Conservation (phyloP, 129 eudicot genomes). For the Scalesia atractyloides region DNA sequence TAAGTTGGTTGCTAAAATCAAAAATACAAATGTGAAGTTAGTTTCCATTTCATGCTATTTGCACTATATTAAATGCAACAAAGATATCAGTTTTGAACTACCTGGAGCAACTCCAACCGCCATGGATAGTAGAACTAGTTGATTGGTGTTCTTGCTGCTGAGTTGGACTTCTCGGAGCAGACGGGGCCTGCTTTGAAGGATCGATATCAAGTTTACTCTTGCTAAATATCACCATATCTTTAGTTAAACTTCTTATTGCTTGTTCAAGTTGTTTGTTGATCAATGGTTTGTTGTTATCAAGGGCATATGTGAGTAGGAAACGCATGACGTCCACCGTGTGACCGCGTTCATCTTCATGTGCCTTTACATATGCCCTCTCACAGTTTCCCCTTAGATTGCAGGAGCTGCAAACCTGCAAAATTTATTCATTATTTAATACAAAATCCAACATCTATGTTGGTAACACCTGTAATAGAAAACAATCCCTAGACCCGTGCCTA, state of each 20-base stretch:
- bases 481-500: too few relatives aligned
- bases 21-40: neutral
- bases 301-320: constrained; percentile 58
- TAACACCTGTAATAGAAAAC: too few relatives aligned
- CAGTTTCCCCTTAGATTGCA: constrained; percentile 80
- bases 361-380: constrained; percentile 65
- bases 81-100: constrained; percentile 25
- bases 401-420: constrained; percentile 76
- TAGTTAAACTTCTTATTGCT: constrained; percentile 59
- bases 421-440: constrained; percentile 1
- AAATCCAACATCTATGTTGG: neutral
- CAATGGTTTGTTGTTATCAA: constrained; percentile 49
- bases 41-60: neutral
- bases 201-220: constrained; percentile 27
- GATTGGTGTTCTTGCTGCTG: constrained; percentile 34
- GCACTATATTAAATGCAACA: neutral
- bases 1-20: neutral
- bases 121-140: constrained; percentile 35
- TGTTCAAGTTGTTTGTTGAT: constrained; percentile 49
- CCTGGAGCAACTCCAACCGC: constrained; percentile 69
- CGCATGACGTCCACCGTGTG: constrained; percentile 85
- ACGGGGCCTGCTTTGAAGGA: constrained; percentile 16
- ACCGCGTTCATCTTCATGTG: constrained; percentile 56
- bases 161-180: constrained; percentile 28
- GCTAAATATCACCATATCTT: constrained; percentile 54